phyloP scores from a whole-genome alignment of 2,329 filamentous ascomycete genomes.

The Plenodomus biglobosus region DNA sequence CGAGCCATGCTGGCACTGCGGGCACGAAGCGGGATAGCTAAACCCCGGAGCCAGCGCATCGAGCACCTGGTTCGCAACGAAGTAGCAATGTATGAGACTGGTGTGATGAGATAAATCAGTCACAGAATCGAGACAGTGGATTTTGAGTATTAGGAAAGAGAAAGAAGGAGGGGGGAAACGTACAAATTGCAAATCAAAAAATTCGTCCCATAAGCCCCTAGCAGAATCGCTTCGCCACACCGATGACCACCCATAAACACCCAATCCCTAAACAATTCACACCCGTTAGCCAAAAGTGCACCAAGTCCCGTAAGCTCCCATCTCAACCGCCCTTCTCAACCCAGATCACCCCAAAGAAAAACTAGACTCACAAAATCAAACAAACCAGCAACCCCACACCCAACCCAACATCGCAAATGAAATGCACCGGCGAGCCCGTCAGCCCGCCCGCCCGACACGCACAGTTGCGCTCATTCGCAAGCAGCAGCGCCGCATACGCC shows the following conservation, averaged over 20 bases:
- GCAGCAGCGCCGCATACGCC: slow-evolving; percentile 20
- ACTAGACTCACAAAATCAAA: slow-evolving; percentile 18
- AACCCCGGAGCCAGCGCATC: slow-evolving; percentile 17
- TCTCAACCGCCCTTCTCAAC: neutral
- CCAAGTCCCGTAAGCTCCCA: neutral
- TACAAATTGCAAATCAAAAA: slow-evolving; percentile 35
- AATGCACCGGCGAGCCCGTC: slow-evolving; percentile 30
- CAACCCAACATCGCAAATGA: slow-evolving; percentile 25
- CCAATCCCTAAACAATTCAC: slow-evolving; percentile 18
- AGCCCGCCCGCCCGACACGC: slow-evolving; percentile 27
- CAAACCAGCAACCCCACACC: slow-evolving; percentile 24
- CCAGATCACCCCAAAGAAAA: neutral
- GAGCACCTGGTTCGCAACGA: slow-evolving; percentile 17
- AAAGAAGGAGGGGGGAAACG: slow-evolving; percentile 2
- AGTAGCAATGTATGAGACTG: slow-evolving; percentile 32
- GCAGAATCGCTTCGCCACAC: slow-evolving; percentile 7
- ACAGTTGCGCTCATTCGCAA: slow-evolving; percentile 30
- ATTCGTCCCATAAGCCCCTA: slow-evolving; percentile 33
- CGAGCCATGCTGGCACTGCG: slow-evolving; percentile 27
- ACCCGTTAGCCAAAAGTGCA: too few relatives aligned
- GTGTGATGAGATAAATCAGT: neutral
- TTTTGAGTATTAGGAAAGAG: too few relatives aligned
- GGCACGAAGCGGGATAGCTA: slow-evolving; percentile 23
- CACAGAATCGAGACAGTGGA: too few relatives aligned
- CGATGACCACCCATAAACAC: slow-evolving; percentile 14